These are phyloP conservation scores for Tranzscheliella williamsii DNA, from an alignment of 1,284 basidiomycete genomes.

Conservation along the genomic window DNA sequence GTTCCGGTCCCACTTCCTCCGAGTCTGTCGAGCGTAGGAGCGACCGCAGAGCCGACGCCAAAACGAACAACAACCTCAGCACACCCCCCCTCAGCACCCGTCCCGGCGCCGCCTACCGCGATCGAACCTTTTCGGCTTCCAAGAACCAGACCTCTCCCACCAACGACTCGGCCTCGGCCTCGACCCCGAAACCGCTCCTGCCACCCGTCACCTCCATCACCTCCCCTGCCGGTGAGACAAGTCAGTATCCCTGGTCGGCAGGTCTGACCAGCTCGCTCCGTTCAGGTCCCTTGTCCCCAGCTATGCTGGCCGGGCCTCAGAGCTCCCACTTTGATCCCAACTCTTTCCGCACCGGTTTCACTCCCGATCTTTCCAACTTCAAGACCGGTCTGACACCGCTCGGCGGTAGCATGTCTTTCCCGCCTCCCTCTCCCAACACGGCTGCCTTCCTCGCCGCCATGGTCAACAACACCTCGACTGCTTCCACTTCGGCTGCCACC, in stretches of 20 bases:
- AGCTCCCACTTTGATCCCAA: constrained; percentile 71
- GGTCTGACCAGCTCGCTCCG: constrained; percentile 70
- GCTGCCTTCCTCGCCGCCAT: constrained; percentile 92
- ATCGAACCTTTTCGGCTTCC: constrained; percentile 15
- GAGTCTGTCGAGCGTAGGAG: constrained; percentile 28
- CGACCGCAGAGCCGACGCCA: constrained; percentile 20
- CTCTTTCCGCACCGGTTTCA: constrained; percentile 73
- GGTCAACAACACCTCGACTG: constrained; percentile 66
- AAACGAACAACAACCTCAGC: constrained; percentile 16
- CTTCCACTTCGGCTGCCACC: constrained; percentile 42
- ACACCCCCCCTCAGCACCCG: constrained; percentile 38
- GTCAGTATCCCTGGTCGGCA: constrained; percentile 42
- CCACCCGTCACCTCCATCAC: constrained; percentile 84
- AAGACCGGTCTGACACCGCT: constrained; percentile 65
- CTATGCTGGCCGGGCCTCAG: constrained; percentile 87
- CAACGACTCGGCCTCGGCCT: constrained; percentile 8
- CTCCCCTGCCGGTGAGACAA: constrained; percentile 72
- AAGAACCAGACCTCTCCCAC: constrained; percentile 31
- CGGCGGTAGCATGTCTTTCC: constrained; percentile 67
- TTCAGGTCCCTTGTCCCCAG: constrained; percentile 86
- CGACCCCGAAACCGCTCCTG: constrained; percentile 64
- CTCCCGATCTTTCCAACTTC: constrained; percentile 67
- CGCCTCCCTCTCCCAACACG: constrained; percentile 84
- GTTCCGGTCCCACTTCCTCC: constrained; percentile 64
- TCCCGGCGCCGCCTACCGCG: constrained; percentile 34